Evolutionary conservation across 2,329 filamentous ascomycete genomes (phyloP).

Genomic region (Clarireedia monteithiana): DNA sequence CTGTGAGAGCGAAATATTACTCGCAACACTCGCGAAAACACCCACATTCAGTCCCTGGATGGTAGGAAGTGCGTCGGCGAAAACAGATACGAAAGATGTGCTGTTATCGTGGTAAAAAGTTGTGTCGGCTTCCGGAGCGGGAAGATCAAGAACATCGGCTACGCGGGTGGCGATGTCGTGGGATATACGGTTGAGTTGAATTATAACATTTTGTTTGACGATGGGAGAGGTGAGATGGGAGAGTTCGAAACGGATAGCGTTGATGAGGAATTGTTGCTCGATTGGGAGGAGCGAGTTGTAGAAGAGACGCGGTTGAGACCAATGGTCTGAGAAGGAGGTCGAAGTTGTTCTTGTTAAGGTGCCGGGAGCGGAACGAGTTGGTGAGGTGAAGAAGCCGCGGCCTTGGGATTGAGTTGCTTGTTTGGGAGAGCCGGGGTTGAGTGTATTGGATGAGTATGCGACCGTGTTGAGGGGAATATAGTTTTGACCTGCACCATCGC

Average conservation of each 20-base stretch:
- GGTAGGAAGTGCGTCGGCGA: constrained; percentile 50
- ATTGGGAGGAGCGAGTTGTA: constrained; percentile 60
- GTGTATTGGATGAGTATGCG: constrained; percentile 59
- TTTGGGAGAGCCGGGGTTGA: constrained; percentile 54
- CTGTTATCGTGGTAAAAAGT: constrained; percentile 64
- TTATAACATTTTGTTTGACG: constrained; percentile 58
- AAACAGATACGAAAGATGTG: constrained; percentile 50
- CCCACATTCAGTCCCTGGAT: constrained; percentile 58
- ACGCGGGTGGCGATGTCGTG: constrained; percentile 61
- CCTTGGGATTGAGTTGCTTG: constrained; percentile 59
- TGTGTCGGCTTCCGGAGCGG: constrained; percentile 49
- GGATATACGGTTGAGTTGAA: constrained; percentile 60
- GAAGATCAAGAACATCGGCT: constrained; percentile 50
- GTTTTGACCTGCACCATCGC: constrained; percentile 62
- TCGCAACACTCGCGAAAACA: constrained; percentile 38
- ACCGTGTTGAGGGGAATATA: constrained; percentile 60
- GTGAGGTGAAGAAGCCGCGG: constrained; percentile 63
- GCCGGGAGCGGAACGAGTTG: constrained; percentile 45
- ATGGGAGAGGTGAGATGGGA: constrained; percentile 47
- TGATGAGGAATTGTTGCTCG: constrained; percentile 65
- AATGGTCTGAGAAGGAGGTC: constrained; percentile 62
- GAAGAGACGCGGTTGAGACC: constrained; percentile 65
- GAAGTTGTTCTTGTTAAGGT: constrained; percentile 49
- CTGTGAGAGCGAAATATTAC: constrained; percentile 34
- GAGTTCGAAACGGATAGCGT: constrained; percentile 65